phyloP scores from a whole-genome alignment of 805 yeast species.

The Starmerella ratchasimensis region DNA sequence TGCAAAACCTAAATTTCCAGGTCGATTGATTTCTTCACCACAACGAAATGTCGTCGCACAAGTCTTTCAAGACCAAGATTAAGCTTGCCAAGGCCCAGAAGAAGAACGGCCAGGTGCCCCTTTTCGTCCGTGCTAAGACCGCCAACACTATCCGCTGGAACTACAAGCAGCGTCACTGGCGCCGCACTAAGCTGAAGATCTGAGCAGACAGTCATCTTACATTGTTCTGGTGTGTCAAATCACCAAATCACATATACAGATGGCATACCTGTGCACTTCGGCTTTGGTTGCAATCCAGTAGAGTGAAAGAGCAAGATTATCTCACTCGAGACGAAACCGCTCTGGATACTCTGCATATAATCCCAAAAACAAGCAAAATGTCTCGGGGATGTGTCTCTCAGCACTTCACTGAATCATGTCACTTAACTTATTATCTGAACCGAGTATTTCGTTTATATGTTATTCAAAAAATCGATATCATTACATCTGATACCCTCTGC shows the following conservation, averaged over 20 bases:
- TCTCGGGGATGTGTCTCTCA: not conserved
- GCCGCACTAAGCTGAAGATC: slow-evolving; percentile 97
- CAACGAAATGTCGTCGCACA: slow-evolving; percentile 38
- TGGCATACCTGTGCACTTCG: too few species aligned
- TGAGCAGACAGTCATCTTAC: too few species aligned
- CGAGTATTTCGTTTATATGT: not conserved
- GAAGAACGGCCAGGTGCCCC: slow-evolving; percentile 99
- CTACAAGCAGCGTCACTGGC: slow-evolving; percentile 99
- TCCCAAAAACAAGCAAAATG: too few species aligned
- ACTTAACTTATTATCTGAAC: slow-evolving; percentile 2
- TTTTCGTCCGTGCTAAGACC: slow-evolving; percentile 98
- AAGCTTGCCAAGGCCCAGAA: slow-evolving; percentile 97
- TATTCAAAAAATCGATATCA: not conserved
- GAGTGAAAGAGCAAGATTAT: too few species aligned
- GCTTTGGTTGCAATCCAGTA: too few species aligned
- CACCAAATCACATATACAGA: too few species aligned
- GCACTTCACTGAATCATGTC: not conserved
- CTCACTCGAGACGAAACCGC: too few species aligned
- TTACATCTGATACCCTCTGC: too few species aligned
- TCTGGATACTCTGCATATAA: too few species aligned
- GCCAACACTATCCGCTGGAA: slow-evolving; percentile 79
- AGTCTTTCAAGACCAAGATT: slow-evolving; percentile 93
- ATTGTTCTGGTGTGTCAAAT: too few species aligned
- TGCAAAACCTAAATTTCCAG: slow-evolving; percentile 1
- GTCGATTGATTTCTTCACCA: not conserved